Evolutionary conservation across 2,329 filamentous ascomycete genomes (phyloP).

Genomic region (Neofusicoccum parvum): DNA sequence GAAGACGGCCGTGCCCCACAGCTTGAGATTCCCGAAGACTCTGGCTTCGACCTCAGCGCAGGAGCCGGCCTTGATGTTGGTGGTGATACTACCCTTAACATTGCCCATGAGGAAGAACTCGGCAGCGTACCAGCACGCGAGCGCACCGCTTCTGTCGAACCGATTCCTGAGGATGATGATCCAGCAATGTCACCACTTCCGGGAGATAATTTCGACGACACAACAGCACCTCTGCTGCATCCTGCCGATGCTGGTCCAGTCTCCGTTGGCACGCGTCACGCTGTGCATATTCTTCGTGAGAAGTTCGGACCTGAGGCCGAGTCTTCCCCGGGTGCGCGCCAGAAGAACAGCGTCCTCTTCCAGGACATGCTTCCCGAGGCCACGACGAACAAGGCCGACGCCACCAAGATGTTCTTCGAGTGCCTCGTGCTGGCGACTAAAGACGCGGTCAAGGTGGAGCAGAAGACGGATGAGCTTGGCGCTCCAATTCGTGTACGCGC

Average conservation of each 20-base stretch:
- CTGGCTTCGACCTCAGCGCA: slow-evolving; percentile 37
- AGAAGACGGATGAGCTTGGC: slow-evolving; percentile 71
- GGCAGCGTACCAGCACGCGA: slow-evolving; percentile 4
- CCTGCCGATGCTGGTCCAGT: slow-evolving; percentile 84
- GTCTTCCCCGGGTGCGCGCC: slow-evolving; percentile 68
- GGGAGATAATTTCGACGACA: slow-evolving; percentile 75
- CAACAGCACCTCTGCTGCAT: slow-evolving; percentile 72
- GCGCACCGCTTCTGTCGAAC: slow-evolving; percentile 14
- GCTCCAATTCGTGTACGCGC: slow-evolving; percentile 80
- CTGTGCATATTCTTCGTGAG: slow-evolving; percentile 90
- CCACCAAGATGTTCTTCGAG: slow-evolving; percentile 99
- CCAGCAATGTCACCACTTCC: slow-evolving; percentile 40
- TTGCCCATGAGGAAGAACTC: slow-evolving; percentile 24
- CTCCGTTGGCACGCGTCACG: slow-evolving; percentile 89
- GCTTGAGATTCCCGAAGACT: slow-evolving; percentile 57
- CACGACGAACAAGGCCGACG: slow-evolving; percentile 80
- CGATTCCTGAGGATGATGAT: slow-evolving; percentile 30
- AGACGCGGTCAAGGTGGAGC: slow-evolving; percentile 96
- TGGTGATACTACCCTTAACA: slow-evolving; percentile 32
- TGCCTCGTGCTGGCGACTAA: slow-evolving; percentile 94
- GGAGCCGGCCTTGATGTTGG: slow-evolving; percentile 46
- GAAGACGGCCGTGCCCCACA: slow-evolving; percentile 65
- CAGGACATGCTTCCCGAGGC: slow-evolving; percentile 86
- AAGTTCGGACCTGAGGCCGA: slow-evolving; percentile 77
- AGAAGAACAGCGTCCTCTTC: slow-evolving; percentile 78